Evolutionary conservation across 805 yeast genomes (phyloP), one percentile per base, ranked within the genome.

Genomic region (Hanseniaspora singularis): DNA sequence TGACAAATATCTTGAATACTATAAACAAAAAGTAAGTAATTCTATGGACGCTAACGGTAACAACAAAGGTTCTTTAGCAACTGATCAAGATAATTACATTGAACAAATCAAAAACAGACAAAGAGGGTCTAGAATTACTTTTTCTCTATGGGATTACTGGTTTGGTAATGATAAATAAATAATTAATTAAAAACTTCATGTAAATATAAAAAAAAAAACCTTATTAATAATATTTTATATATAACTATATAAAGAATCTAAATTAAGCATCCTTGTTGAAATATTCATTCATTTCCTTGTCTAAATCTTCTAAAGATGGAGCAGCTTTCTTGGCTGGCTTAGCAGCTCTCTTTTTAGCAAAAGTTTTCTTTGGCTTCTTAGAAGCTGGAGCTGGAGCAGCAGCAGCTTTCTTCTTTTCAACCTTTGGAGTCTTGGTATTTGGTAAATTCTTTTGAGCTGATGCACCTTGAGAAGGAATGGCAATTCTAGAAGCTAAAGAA

Each of bases 251-350:
- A 38, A 7, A 27, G n/a, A n/a, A n/a, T n/a, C n/a, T n/a, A n/a
- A n/a, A n/a, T 30, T 22, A 46, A 19, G 23, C 15, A 52, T 67
- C 66, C 53, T 66, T 69, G 52, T 77, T 78, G 57, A 89, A 88
- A 69, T 89, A 89, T 62, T 88, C 97, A 52, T 87, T 82, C 98
- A 92, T 89, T 70, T 89, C 97, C 63, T 88, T 95, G 67, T 92
- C 98, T 61, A 89, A 77, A 67, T 92, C 89, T 64, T 84, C 97
- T 53, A 83, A 72, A 45, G 95, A 24, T 24, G 40, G 40, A 22
- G 27, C 56, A 63, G 36, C 46, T 34, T 44, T 50, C 44, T 43
- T 45, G 20, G 23, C 50, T 50, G 66, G 40, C 32, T 37, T 47
- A 11, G 38, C 30, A 10, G 50, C 57, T 64, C 38, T 47, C 33